Evolutionary conservation across 2,329 filamentous ascomycete genomes (phyloP), one percentile per base, ranked within the genome.

Genomic region (Corniculantispora saksenae): DNA sequence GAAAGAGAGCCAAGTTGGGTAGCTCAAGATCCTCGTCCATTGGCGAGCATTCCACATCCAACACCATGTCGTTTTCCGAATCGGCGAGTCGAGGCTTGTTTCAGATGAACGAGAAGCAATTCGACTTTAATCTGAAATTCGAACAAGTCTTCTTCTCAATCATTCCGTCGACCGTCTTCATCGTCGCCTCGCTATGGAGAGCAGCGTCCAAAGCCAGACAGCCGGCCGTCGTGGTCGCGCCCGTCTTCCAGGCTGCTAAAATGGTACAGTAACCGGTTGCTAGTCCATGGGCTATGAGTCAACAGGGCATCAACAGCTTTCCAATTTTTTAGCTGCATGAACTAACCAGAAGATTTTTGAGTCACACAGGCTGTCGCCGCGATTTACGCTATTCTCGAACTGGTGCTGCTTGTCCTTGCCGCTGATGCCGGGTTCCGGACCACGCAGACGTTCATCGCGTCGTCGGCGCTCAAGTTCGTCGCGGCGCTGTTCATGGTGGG

Each of bases 401-500:
- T 58, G 55, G 55, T 17, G 25, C 38, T 58, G 47, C 57, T 60
- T 2, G 45, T 51, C 21, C 4, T 50, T 17, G 56, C 43, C 25
- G 43, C 40, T 10, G 21, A 27, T 9, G 55, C 38, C 2, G 23
- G 55, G 23, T 47, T 58, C 23, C 40, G 23, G 15, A 21, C 56
- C 10, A 59, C 56, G 19, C 56, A 21, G 10, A 59, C 56, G 43
- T 38, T 40, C 15, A 19, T 27, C 17, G 53, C 43, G 0, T 48
- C 56, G 10, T 27, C 56, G 9, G 40, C 56, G 3, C 43, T 48
- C 74, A 2, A 68, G 15, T n/a, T 77, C 9, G 53, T 73, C 3
- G 74, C 75, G 1, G 72, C 74, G 1, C 47, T 77, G 3, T 69
- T 69, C n/a, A 67, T 77, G 6, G 63, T 72, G 3, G 47, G 69